Evolutionary conservation across 257 asterid species (phyloP).

Genomic region (Asclepias syriaca): DNA sequence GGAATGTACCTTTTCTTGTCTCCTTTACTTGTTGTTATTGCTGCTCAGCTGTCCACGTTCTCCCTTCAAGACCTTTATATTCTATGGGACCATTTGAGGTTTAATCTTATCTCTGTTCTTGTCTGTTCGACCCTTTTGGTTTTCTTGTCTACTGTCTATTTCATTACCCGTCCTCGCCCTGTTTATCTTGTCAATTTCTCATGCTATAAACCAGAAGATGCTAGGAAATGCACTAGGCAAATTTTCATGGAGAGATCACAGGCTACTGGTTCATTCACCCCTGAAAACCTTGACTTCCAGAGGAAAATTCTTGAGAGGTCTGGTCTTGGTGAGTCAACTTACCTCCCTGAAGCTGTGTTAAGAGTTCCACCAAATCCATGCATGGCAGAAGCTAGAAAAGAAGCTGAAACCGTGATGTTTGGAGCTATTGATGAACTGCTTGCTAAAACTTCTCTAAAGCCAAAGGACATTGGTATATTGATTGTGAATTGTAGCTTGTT

Average conservation of each 20-base stretch:
- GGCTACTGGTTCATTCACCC: constrained; percentile 45
- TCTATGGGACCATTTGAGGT: constrained; percentile 70
- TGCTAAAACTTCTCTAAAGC: constrained; percentile 54
- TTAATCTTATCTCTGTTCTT: constrained; percentile 56
- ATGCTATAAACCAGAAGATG: constrained; percentile 66
- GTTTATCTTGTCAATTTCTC: constrained; percentile 76
- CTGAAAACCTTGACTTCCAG: constrained; percentile 55
- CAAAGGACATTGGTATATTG: constrained; percentile 77
- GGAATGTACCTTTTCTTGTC: constrained; percentile 69
- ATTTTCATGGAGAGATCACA: constrained; percentile 55
- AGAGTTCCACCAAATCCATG: constrained; percentile 70
- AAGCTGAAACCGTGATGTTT: constrained; percentile 75
- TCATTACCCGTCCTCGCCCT: constrained; percentile 70
- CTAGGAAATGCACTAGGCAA: constrained; percentile 62
- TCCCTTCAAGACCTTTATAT: constrained; percentile 49
- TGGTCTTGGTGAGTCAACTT: constrained; percentile 71
- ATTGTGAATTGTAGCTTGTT: constrained; percentile 78
- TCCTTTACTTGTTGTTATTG: constrained; percentile 50
- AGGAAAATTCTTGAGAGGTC: constrained; percentile 77
- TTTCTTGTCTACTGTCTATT: constrained; percentile 56
- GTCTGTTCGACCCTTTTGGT: constrained; percentile 63
- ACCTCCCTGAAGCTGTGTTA: constrained; percentile 65
- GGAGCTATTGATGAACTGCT: constrained; percentile 79
- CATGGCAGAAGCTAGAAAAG: constrained; percentile 71
- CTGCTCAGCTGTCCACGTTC: constrained; percentile 68